Base-by-base conservation (phyloP, 805 yeast genomes). In the Candida verbasci region DNA sequence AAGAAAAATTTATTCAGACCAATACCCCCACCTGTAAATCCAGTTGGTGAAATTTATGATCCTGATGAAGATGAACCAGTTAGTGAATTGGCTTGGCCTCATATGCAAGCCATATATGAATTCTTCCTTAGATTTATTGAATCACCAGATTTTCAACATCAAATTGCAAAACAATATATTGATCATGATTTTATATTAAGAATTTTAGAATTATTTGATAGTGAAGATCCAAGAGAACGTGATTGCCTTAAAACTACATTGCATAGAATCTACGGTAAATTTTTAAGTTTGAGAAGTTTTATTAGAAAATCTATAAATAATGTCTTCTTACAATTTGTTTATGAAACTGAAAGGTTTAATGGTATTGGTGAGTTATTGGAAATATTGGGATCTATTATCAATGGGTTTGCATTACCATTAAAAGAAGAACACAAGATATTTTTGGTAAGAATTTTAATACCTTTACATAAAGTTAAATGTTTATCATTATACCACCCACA, bases 41-140 rank as follows among this genome's bases (percentile, higher is more conserved):
- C 97, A 4, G 76, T 89, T 31, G 98, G 98, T 25, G 98, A 93
- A 46, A 76, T 91, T 26, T 93, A 76, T 60, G 98, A 93, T 52
- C 98, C 98, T 1, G 98, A 93, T 62, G 98, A 93, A 63, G 98
- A 93, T 65, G 98, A 93, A 62, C 97, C 97, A 3, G 95, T 93
- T 25, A 79, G 80, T 50, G 97, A 93, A 58, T 77, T 91, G 45
- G 89, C 97, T 8, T 93, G 98, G 98, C 96, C 97, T 9, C 98
- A 93, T 58, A 93, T 93, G 97, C 95, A 87, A 61, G 76, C 88
- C 29, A 95, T 89, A 22, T 93, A 93, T 65, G 97, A 93, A 60
- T 87, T 93, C 52, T 91, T 93, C 56, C 67, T 93, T 42, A 71
- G 95, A 52, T 91, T 93, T 61, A 82, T 93, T 37, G 97, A 93